phyloP scores from a whole-genome alignment of 352 stramenopile species.

The Globisporangium irregulare region DNA sequence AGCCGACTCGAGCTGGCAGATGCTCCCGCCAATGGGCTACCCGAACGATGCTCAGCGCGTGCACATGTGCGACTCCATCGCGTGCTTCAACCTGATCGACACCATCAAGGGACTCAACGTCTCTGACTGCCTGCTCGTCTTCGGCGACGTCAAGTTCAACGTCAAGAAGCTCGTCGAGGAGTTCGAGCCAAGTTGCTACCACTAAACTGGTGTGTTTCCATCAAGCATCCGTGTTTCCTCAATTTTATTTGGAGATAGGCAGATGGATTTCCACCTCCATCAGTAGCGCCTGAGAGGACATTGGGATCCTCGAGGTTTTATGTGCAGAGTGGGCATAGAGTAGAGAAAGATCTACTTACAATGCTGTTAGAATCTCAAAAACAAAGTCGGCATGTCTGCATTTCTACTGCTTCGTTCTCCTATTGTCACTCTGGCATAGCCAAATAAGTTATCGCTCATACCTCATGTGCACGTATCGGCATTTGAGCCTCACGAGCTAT shows the following conservation, averaged over 20 bases:
- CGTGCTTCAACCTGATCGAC: conserved; percentile 27
- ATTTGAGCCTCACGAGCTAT: conserved; percentile 1
- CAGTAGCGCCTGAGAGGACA: not conserved
- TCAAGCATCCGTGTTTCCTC: not conserved
- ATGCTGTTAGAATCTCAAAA: not conserved
- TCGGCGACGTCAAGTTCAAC: conserved; percentile 27
- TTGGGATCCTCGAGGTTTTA: not conserved
- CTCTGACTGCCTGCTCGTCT: conserved; percentile 30
- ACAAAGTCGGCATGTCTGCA: not conserved
- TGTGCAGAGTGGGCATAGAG: not conserved
- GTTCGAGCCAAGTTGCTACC: conserved; percentile 27
- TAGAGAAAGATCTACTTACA: not conserved
- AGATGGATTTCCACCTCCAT: not conserved
- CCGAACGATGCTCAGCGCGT: conserved; percentile 22
- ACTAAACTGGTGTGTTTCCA: conserved; percentile 5
- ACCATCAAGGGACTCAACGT: conserved; percentile 19
- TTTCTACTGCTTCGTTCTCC: not conserved
- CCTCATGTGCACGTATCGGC: not conserved
- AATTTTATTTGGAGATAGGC: not conserved
- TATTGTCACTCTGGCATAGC: not conserved
- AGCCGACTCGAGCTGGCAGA: conserved; percentile 23
- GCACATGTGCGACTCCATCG: conserved; percentile 26
- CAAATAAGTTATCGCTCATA: conserved; percentile 5
- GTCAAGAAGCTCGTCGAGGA: conserved; percentile 31
- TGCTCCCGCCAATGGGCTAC: conserved; percentile 28